Conservation (phyloP, 2,329 filamentous ascomycete genomes). For the Xylaria digitata region DNA sequence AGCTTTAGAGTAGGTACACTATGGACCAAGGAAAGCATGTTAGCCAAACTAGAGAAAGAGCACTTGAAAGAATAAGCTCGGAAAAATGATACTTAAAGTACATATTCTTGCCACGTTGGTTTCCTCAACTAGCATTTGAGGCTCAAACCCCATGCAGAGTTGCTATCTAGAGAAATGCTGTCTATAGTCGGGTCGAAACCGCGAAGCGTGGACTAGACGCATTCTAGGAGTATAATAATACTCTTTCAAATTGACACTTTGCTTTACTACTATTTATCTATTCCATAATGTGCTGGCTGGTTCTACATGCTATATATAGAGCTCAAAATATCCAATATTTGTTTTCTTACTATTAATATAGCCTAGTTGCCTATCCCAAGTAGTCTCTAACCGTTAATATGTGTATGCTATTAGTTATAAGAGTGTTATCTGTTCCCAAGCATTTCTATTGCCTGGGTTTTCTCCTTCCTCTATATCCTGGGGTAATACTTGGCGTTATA, state of each 20-base stretch:
- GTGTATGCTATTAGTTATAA: neutral
- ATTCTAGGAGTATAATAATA: neutral
- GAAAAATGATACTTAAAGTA: no score
- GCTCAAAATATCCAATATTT: neutral
- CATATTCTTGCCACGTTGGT: no score
- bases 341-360: neutral
- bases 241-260: neutral
- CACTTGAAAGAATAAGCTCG: neutral
- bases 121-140: no score
- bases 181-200: no score
- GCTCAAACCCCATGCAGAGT: no score
- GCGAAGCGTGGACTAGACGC: neutral
- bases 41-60: neutral
- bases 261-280: neutral
- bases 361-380: neutral
- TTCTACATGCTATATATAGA: neutral
- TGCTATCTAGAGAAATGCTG: no score
- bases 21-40: neutral
- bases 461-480: neutral
- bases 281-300: no score
- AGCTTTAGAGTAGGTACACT: neutral
- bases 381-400: neutral
- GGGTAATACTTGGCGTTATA: neutral
- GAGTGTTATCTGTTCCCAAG: neutral
- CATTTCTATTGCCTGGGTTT: neutral